phyloP scores from a whole-genome alignment of 352 stramenopile species.

The Bremia lactucae region DNA sequence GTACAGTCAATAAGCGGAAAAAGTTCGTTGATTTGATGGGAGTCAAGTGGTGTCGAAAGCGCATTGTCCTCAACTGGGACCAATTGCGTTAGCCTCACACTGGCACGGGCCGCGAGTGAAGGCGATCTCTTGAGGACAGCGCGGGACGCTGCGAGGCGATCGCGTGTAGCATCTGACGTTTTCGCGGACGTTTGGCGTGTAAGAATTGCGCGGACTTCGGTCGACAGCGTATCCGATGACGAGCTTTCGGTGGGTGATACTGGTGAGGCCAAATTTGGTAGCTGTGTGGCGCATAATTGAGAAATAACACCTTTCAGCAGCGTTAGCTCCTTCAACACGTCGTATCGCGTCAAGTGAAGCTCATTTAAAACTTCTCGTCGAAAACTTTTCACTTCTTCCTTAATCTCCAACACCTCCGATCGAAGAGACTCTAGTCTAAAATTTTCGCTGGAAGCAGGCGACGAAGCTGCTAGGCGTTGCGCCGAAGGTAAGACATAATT shows the following conservation, averaged over 20 bases:
- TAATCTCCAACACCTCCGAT: conserved; percentile 47
- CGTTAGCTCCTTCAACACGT: conserved; percentile 76
- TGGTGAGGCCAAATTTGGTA: conserved; percentile 3
- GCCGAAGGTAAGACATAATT: conserved; percentile 9
- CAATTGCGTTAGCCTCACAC: conserved; percentile 44
- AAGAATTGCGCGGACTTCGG: conserved; percentile 32
- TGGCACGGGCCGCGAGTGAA: conserved; percentile 9
- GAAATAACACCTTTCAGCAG: conserved; percentile 72
- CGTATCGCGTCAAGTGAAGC: conserved; percentile 72
- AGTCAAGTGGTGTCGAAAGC: conserved; percentile 49
- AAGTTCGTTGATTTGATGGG: conserved; percentile 72
- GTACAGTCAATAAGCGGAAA: conserved; percentile 69
- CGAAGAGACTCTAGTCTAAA: conserved; percentile 29
- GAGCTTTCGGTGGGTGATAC: conserved; percentile 16
- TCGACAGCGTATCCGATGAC: conserved; percentile 24
- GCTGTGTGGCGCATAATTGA: conserved; percentile 29
- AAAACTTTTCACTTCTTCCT: conserved; percentile 53
- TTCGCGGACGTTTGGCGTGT: conserved; percentile 35
- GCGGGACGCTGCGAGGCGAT: conserved; percentile 37
- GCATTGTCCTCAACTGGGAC: conserved; percentile 55
- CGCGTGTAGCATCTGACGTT: conserved; percentile 36
- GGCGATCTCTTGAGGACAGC: conserved; percentile 14
- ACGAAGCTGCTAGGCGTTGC: not conserved
- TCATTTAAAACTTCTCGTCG: conserved; percentile 78
- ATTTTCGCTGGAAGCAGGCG: conserved; percentile 1